Base-by-base conservation (phyloP, 257 asterid species). In the Oldenlandia corymbosa region DNA sequence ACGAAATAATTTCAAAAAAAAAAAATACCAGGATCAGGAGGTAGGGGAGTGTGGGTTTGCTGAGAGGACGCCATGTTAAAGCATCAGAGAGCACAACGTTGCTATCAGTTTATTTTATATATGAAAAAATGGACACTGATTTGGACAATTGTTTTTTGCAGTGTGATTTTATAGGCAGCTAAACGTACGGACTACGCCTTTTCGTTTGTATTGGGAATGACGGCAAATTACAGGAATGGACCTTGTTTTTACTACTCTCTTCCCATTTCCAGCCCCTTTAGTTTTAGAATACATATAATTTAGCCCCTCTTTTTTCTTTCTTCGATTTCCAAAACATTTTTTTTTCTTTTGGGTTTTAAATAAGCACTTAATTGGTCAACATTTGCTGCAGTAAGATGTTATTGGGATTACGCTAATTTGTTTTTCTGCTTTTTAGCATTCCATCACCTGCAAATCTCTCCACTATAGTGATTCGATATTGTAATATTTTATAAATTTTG, bases 41-140 rank as follows among this genome's bases (percentile, higher is more conserved):
- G 88, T 46, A 74, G 70, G 69, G 90, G 83, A 73, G 71, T 58
- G 81, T 69, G 81, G 62, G 88, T 75, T 78, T 85, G 78, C 52
- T 68, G 82, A 75, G 84, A 64, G 76, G 83, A 85, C 70, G 88
- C 90, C 96, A 90, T 90, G 81, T n/a, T n/a, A 18, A 61, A 78
- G 56, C 73, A 66, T 71, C 68, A 41, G 50, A 49, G 18, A 17
- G 17, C 41, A 18, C 28, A 31, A 21, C 62, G 51, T 61, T 31
- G 43, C 53, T 45, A 27, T 20, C 42, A 7, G 30, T 54, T 30
- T 31, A 7, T n/a, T n/a, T n/a, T n/a, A n/a, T n/a, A n/a, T n/a
- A n/a, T n/a, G n/a, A n/a, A n/a, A n/a, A n/a, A n/a, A n/a, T 34
- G 2, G 12, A 27, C n/a, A 5, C 55, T 45, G 12, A 8, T 8